Base-by-base conservation (phyloP, 73 alveolate genomes). In the Paramecium bursaria region DNA sequence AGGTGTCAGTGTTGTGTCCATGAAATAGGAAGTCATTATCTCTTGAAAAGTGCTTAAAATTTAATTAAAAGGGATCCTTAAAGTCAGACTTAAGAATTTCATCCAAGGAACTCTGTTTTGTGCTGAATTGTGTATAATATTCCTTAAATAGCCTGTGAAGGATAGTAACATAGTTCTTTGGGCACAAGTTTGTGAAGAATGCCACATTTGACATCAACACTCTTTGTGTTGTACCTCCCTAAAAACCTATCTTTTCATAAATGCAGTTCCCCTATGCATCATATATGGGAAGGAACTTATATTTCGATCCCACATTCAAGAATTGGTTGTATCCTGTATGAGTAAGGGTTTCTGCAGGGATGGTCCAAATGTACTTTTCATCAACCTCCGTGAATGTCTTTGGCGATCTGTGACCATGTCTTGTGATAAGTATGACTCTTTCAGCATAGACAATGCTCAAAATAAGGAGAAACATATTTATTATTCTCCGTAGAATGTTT, bases 361-460 rank as follows among this genome's bases (percentile, higher is more conserved):
- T 39, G 17, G 60, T 67, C 82, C 82, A 67, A 35, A 30, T 21
- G 44, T 67, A 67, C 11, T 44, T 67, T 7, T 19, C 44, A 67
- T 67, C 82, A 9, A 67, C 44, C 9, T 67, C 82, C 10, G 82
- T 67, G 44, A 17, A 67, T 17, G 27, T 47, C 44, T 67, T 67
- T 33, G 82, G 82, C 1, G 82, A 67, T 67, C 82, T 67, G 21
- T 53, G 60, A 4, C 82, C 82, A 39, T 67, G 82, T 42, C 82
- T 39, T 1, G 82, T 67, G 17, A 67, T 33, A n/a, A n/a, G n/a
- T n/a, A n/a, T n/a, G n/a, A n/a, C n/a, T n/a, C n/a, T n/a, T n/a
- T n/a, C n/a, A n/a, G n/a, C n/a, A n/a, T n/a, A n/a, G n/a, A n/a
- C n/a, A n/a, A n/a, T n/a, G n/a, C n/a, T n/a, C n/a, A n/a, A n/a